These are phyloP conservation scores for Globisporangium viniferum DNA, from an alignment of 352 stramenopile genomes.

Conservation along the genomic window DNA sequence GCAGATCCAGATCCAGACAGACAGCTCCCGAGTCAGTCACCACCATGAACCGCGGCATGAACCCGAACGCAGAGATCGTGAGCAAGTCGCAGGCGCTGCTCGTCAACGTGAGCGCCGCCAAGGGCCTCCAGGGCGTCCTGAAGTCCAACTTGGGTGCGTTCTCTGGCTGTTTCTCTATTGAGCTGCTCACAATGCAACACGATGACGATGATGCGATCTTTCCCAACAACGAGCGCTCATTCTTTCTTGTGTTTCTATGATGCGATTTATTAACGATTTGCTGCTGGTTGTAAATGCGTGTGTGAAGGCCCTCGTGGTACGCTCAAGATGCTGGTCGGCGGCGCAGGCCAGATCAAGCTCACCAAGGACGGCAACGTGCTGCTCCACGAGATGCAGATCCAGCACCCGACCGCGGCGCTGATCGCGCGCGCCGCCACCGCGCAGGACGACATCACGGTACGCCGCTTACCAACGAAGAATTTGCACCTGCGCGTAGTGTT, in stretches of 20 bases:
- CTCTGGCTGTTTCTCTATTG: not conserved
- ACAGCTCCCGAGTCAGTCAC: not conserved
- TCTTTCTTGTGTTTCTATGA: not conserved
- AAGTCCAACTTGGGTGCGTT: conserved; percentile 89
- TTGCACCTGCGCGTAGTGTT: not conserved
- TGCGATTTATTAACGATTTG: not conserved
- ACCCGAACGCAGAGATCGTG: conserved; percentile 97
- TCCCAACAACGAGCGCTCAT: not conserved
- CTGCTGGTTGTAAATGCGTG: not conserved
- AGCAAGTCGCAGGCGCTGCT: conserved; percentile 93
- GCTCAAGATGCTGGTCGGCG: conserved; percentile 99
- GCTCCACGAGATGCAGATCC: conserved; percentile 99
- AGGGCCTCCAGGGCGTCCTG: conserved; percentile 95
- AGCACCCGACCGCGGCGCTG: conserved; percentile 97
- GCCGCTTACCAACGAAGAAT: not conserved
- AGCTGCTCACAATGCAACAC: not conserved
- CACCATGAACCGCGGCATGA: conserved; percentile 54
- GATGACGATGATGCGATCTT: not conserved
- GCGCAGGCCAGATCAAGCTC: conserved; percentile 99
- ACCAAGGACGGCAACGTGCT: conserved; percentile 99
- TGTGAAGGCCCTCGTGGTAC: conserved; percentile 93
- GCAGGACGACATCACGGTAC: conserved; percentile 91
- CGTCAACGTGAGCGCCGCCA: conserved; percentile 97
- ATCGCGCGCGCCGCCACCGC: conserved; percentile 98
- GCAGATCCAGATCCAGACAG: not conserved